phyloP scores from a whole-genome alignment of 2,329 filamentous ascomycete genomes.

The Dissoconium aciculare region DNA sequence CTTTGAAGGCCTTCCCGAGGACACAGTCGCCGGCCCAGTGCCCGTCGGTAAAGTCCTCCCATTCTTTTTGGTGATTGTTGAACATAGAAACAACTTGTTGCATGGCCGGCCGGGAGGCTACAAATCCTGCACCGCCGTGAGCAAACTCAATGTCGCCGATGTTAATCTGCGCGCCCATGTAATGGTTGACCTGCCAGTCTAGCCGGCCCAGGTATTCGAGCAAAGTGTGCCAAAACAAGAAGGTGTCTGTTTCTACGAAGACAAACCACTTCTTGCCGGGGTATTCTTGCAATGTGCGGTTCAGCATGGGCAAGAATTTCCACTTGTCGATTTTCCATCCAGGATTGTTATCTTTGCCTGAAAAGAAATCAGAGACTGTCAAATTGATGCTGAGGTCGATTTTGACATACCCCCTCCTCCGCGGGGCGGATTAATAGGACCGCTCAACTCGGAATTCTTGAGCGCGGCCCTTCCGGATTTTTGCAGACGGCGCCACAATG shows the following conservation, averaged over 20 bases:
- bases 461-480: constrained; percentile 11
- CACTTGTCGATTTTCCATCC: constrained; percentile 40
- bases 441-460: constrained; percentile 11
- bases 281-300: constrained; percentile 26
- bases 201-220: constrained; percentile 27
- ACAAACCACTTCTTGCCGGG: constrained; percentile 43
- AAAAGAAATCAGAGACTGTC: too few relatives aligned
- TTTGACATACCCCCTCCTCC: too few relatives aligned
- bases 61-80: constrained; percentile 23
- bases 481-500: constrained; percentile 23
- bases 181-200: constrained; percentile 28
- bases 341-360: constrained; percentile 11
- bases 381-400: too few relatives aligned
- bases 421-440: constrained; percentile 5
- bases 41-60: constrained; percentile 14
- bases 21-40: constrained; percentile 21
- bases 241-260: constrained; percentile 45
- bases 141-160: constrained; percentile 25
- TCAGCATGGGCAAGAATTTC: constrained; percentile 41
- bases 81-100: constrained; percentile 24
- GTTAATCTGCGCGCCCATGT: constrained; percentile 26
- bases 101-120: constrained; percentile 28
- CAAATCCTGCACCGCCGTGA: constrained; percentile 28
- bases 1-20: constrained; percentile 15
- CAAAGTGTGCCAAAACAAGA: constrained; percentile 36